Evolutionary conservation across 176 grass and related monocot genomes (phyloP), one percentile per base, ranked within the genome.

Genomic region (Avena eriantha): DNA sequence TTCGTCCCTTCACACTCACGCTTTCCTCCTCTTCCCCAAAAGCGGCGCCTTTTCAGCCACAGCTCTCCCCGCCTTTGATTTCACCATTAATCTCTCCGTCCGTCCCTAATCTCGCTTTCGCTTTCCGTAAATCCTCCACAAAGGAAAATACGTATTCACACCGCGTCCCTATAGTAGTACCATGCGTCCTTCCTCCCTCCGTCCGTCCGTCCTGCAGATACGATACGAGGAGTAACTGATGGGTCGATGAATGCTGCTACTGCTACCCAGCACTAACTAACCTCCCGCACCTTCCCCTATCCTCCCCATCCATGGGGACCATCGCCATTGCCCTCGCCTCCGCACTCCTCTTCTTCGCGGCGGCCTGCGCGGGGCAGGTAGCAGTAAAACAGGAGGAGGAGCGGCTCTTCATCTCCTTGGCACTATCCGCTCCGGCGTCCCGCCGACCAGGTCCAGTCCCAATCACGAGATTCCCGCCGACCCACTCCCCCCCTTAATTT

Each of bases 1-100:
- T 39, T 59, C 22, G 23, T 76, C 23, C 82, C 68, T 80, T 85
- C 77, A 46, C 84, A 51, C 82, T 87, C 89, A 57, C 22, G 49
- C 73, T 77, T 34, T 77, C 73, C 73, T 77, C 73, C 21, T 78
- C 86, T 55, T 7, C 39, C 6, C 83, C 35, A 80, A 91, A 94
- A 83, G 82, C 87, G 71, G 73, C 86, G 70, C 72, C 85, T 84
- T 93, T 93, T 67, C 78, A 29, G 29, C n/a, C n/a, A n/a, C n/a
- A n/a, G n/a, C n/a, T n/a, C n/a, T n/a, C n/a, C n/a, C n/a, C n/a
- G 29, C 2, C 29, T 29, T 29, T 29, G 29, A 29, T 29, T 29
- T 29, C 29, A 29, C 29, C 0, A 29, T 29, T 29, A 29, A 29
- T 29, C 29, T 29, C 29, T 29, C 1, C 1, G 29, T 29, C 29